Base-by-base conservation (phyloP, 805 yeast species). In the Candida nanaspora region DNA sequence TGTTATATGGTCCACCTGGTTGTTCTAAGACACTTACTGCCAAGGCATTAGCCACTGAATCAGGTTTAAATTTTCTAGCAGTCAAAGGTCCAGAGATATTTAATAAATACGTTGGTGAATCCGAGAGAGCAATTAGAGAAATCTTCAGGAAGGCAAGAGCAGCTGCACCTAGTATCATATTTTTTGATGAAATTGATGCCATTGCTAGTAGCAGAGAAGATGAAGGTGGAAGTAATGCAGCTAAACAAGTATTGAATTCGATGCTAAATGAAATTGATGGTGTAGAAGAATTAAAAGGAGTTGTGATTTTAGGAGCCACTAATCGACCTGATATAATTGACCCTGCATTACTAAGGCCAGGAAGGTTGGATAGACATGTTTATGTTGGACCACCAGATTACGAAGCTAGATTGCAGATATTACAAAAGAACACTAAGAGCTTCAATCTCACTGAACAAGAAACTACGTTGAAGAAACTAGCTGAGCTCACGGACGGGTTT, bases 1-100 rank as follows among this genome's bases (percentile, higher is more conserved):
- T 93, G 36, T 67, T 93, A 18, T 93, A 93, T 60, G 99, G 99
- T 0, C 99, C 99, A 1, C 98, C 98, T 0, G 98, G 98, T 14
- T 91, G 98, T 65, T 89, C 97, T 10, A 91, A 91, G 54, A 91
- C 98, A 0, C 63, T 91, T 46, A 86, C 95, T 0, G 98, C 97
- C 2, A 91, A 91, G 55, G 97, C 97, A 0, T 65, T 91, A 25
- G 98, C 98, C 0, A 85, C 96, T 0, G 98, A 91, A 62, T 83
- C 96, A 2, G 97, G 97, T 0, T 73, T 91, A 38, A 91, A 91
- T 53, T 91, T 91, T 59, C 61, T 91, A 39, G 96, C 98, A 0
- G 96, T 91, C 7, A 93, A 93, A 59, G 98, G 98, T 2, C 98
- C 98, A 0, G 98, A 93, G 59, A 65, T 93, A 34, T 70, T 91